Evolutionary conservation across 495 filamentous ascomycete genomes (phyloP), one percentile per base, ranked within the genome.

Genomic region (Aspergillus incahuasiensis): DNA sequence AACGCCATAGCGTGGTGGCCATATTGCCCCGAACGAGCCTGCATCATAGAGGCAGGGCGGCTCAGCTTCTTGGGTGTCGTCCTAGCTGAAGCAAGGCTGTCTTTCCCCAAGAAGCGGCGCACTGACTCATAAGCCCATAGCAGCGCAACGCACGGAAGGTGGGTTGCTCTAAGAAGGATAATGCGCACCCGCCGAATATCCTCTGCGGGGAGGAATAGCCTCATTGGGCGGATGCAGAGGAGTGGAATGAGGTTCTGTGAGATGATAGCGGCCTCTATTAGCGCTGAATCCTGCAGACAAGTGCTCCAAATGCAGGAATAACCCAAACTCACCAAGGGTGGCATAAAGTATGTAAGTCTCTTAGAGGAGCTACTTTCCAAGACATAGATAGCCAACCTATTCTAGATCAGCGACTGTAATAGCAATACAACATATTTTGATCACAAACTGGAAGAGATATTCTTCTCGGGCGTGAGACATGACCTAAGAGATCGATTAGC

Each of bases 241-340:
- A 96, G 80, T 0, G 92, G 87, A 40, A 97, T 79, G 16, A 97
- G 78, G 69, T 97, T 96, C 86, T 88, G 64, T 57, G 35, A 35
- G 24, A 69, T 42, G 18, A 55, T 59, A 28, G 32, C 66, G 4
- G 55, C 68, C 57, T 66, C 47, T 48, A 51, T 64, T 61, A 63
- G 57, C 18, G 15, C 1, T 24, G 24, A 18, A 48, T 13, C 40
- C 57, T 1, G 20, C 16, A 69, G 49, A 21, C 57, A 42, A 41
- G 35, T 18, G 20, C 6, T 8, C 9, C 7, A 6, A 41, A 47
- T 55, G 44, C 56, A 54, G 57, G 38, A 24, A 42, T 38, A 1
- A 15, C 4, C 18, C 12, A 28, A 46, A 75, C 77, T 67, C 58
- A 84, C 82, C 69, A 84, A 59, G 19, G 77, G 74, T 48, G 89